phyloP scores from a whole-genome alignment of 2,329 filamentous ascomycete species.

The Stachybotrys chartarum region DNA sequence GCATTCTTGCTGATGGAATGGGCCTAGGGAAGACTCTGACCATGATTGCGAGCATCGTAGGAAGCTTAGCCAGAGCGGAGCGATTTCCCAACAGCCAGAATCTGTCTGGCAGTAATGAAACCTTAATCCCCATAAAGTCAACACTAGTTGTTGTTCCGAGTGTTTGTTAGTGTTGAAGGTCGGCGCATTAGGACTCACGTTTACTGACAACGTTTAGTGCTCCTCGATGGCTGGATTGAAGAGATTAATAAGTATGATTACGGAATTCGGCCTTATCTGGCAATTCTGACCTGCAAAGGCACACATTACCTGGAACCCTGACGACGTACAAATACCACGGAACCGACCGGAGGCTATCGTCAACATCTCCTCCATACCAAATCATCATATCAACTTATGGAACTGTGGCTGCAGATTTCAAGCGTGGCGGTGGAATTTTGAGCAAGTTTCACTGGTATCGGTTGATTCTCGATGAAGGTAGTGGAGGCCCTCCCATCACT shows the following conservation, averaged over 20 bases:
- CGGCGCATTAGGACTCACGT: background rate
- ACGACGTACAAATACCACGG: constrained; percentile 28
- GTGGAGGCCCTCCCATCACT: background rate
- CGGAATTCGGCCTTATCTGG: background rate
- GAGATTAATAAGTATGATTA: constrained; percentile 25
- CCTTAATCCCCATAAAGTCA: constrained; percentile 7
- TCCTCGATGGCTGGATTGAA: constrained; percentile 27
- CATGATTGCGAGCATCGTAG: background rate
- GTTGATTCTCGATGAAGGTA: constrained; percentile 36
- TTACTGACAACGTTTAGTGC: constrained; percentile 15
- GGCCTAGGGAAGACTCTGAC: background rate
- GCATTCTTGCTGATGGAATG: constrained; percentile 1
- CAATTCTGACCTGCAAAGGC: background rate
- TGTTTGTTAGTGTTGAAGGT: constrained; percentile 18
- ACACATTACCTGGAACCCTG: constrained; percentile 7
- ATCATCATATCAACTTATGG: constrained; percentile 38
- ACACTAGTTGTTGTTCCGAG: constrained; percentile 35
- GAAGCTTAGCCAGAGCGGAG: background rate
- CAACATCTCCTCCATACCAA: constrained; percentile 16
- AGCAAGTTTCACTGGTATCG: constrained; percentile 29
- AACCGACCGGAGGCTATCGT: constrained; percentile 11
- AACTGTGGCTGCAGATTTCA: constrained; percentile 28
- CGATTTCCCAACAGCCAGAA: background rate
- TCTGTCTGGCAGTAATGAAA: background rate
- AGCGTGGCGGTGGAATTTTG: constrained; percentile 12